A percentile compares a stretch with the other conserved stretches of the same genome.
These are phyloP conservation scores for Purshia tridentata DNA, from an alignment of 306 rosid species.

Conservation along the genomic window DNA sequence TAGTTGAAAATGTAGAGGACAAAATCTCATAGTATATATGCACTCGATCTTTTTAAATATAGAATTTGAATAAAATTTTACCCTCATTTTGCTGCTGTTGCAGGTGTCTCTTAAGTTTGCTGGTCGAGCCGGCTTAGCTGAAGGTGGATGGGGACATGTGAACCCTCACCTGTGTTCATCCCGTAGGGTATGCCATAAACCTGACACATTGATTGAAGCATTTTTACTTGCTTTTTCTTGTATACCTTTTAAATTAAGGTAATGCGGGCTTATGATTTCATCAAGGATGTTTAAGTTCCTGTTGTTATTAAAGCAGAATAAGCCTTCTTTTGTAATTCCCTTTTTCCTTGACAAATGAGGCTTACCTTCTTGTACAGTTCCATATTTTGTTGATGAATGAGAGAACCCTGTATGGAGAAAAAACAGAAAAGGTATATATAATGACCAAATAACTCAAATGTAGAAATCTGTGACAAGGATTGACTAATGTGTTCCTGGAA, in stretches of 20 bases:
- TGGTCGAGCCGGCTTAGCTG: conserved; percentile 51
- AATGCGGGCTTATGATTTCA: background rate
- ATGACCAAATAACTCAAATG: background rate
- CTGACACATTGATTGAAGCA: conserved; percentile 27
- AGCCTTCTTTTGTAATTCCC: conserved; percentile 28
- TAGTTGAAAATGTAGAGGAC: background rate
- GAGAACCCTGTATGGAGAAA: conserved; percentile 19
- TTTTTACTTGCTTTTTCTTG: background rate
- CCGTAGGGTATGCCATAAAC: conserved; percentile 47
- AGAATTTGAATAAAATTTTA: conserved; percentile 2
- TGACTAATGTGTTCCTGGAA: background rate
- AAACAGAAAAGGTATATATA: background rate
- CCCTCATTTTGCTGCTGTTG: conserved; percentile 31
- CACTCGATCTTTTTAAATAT: background rate
- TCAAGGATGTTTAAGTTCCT: conserved; percentile 11
- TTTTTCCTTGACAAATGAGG: conserved; percentile 14
- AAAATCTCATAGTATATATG: background rate
- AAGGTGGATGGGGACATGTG: conserved; percentile 46
- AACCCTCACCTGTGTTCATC: conserved; percentile 28
- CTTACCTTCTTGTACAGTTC: conserved; percentile 32
- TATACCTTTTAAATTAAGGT: background rate
- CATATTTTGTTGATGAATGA: conserved; percentile 33
- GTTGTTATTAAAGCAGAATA: background rate
- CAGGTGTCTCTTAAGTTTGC: conserved; percentile 39
- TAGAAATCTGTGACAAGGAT: background rate